These are phyloP conservation scores for Rubia tinctorum DNA, from an alignment of 305 asterid genomes.

Conservation along the genomic window DNA sequence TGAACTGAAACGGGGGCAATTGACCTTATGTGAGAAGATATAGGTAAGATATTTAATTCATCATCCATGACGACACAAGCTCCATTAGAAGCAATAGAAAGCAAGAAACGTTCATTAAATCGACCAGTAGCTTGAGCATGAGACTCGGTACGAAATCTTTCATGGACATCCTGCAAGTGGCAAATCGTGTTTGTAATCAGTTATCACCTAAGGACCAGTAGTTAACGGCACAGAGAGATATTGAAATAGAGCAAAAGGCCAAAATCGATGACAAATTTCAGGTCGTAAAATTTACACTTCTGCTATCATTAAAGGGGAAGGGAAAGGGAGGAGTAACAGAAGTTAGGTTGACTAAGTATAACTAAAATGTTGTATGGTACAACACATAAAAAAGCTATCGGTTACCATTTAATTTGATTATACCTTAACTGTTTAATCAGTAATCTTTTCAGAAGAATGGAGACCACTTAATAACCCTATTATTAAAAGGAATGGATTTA, in stretches of 20 bases:
- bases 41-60: slow-evolving; percentile 80
- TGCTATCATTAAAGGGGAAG: not conserved
- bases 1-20: slow-evolving; percentile 45
- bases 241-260: not conserved
- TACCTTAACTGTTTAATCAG: not conserved
- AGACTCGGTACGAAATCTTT: slow-evolving; percentile 91
- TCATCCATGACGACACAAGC: slow-evolving; percentile 94
- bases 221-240: not conserved
- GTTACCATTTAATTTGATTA: not conserved
- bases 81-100: slow-evolving; percentile 87
- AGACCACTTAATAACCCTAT: not conserved
- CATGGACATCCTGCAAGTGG: slow-evolving; percentile 84
- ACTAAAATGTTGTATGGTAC: not conserved
- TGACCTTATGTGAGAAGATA: slow-evolving; percentile 87
- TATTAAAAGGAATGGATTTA: not conserved
- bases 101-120: slow-evolving; percentile 92
- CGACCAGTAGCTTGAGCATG: slow-evolving; percentile 74
- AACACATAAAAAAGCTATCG: not conserved
- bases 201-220: not conserved
- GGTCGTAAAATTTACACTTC: not conserved
- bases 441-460: not conserved
- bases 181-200: slow-evolving; percentile 18
- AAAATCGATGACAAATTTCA: not conserved
- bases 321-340: not conserved
- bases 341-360: not conserved